Evolutionary conservation across 108 stramenopile genomes (phyloP).

Genomic region (Cyclostephanos tholiformis): DNA sequence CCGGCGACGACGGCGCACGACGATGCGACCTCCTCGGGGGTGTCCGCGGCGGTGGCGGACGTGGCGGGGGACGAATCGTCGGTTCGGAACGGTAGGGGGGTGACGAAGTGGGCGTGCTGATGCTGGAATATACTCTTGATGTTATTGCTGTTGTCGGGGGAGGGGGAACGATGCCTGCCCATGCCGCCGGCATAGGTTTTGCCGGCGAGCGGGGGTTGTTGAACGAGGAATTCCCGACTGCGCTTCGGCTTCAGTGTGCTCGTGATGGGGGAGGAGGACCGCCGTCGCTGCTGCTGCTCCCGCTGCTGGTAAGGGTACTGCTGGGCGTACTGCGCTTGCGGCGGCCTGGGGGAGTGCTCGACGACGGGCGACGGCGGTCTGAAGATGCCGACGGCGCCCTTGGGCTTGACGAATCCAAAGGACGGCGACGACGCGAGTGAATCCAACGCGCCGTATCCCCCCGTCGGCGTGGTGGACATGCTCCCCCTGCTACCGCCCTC

Average conservation of each 20-base stretch:
- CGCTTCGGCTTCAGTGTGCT: slow-evolving; percentile 2
- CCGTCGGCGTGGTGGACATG: background rate
- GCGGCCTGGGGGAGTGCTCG: slow-evolving; percentile 14
- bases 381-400: slow-evolving; percentile 10
- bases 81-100: slow-evolving; percentile 16
- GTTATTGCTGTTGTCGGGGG: background rate
- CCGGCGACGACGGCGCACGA: too few relatives aligned
- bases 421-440: background rate
- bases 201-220: background rate
- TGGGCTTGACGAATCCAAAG: slow-evolving; percentile 4
- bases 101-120: background rate
- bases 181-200: background rate
- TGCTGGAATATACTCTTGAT: background rate
- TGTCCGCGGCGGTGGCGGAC: slow-evolving; percentile 12
- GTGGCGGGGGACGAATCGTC: slow-evolving; percentile 15
- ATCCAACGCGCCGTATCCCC: too few relatives aligned
- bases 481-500: slow-evolving; percentile 2
- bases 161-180: background rate
- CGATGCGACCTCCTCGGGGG: too few relatives aligned
- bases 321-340: slow-evolving; percentile 2
- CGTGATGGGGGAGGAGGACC: slow-evolving; percentile 3
- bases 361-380: slow-evolving; percentile 11
- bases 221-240: background rate
- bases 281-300: slow-evolving; percentile 11
- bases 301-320: background rate